Base-by-base conservation (phyloP, 163 green algal species). In the Chloromonas sp. region DNA sequence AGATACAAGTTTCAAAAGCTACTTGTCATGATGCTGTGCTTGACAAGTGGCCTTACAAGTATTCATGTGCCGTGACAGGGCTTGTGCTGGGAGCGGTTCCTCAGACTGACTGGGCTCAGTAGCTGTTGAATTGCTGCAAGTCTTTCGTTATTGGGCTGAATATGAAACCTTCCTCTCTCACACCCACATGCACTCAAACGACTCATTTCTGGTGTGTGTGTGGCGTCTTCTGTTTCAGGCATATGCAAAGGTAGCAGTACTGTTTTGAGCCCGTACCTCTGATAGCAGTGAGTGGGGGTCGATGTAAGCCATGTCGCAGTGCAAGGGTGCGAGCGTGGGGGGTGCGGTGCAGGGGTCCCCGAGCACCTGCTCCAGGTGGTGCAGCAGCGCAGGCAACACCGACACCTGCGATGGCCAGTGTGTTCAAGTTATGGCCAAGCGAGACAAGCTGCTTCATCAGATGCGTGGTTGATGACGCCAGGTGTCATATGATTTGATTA, bases 231-330 rank as follows among this genome's bases (percentile, higher is more conserved):
- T 36, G 36, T 36, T 36, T 36, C 36, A 36, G 36, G 36, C 36
- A 36, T 36, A 36, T 36, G 36, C 36, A 36, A 36, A 36, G 36
- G 36, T 36, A 36, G 36, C 36, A 36, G 36, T 36, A 36, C 36
- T 36, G 36, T 36, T 36, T 36, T 36, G 36, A 36, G 36, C 66
- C 78, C 78, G 3, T 60, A 83, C 79, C 81, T 84, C 81, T 59
- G 84, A 74, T 14, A 92, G 91, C 78, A 92, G 87, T 36, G 79
- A 85, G 61, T 78, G 60, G 0, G 91, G 91, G 86, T 94, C 86
- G 8, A 90, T 90, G 89, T 94, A 94, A 0, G 89, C 88, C 86
- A 92, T 89, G 81, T 90, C 86, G 78, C 84, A 89, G 83, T 89
- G 89, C 66, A 92, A 84, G 82, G 86, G 78, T 79, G 79, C 79